A percentile compares a stretch with the other conserved stretches of the same genome.
Conservation (phyloP, 768 basidiomycete species). For the Naganishia antarctica region DNA sequence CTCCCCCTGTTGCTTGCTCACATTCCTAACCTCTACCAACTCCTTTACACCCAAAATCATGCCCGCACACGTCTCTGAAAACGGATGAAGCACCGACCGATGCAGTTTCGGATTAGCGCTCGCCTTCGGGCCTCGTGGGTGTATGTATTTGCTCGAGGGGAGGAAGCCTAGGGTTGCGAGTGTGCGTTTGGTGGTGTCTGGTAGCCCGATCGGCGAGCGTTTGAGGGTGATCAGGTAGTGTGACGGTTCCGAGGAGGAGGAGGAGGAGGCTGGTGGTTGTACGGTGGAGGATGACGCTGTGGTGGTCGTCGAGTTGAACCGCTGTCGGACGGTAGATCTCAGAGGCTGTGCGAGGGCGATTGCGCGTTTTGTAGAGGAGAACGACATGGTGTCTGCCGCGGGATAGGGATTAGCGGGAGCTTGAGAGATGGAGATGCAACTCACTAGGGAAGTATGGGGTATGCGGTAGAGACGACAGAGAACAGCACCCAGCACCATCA, state of each 20-base stretch:
- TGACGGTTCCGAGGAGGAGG: constrained; percentile 50
- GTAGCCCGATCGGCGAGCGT: constrained; percentile 79
- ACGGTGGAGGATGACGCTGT: neutral
- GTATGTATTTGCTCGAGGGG: neutral
- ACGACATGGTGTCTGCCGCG: neutral
- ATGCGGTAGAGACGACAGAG: neutral
- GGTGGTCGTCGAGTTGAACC: neutral
- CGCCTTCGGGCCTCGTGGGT: constrained; percentile 6
- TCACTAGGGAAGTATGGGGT: neutral
- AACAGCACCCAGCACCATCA: neutral
- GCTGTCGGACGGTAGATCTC: neutral
- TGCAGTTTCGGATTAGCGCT: constrained; percentile 59
- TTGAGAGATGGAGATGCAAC: neutral
- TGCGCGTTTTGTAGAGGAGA: neutral
- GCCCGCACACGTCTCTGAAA: constrained; percentile 69
- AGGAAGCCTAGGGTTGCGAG: constrained; percentile 71
- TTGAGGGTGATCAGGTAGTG: constrained; percentile 86
- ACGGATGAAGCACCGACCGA: constrained; percentile 77
- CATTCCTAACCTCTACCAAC: constrained; percentile 80
- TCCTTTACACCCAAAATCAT: constrained; percentile 86
- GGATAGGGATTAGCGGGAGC: neutral
- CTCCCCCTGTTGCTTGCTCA: constrained; percentile 52
- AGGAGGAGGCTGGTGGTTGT: neutral
- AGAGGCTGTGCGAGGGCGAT: constrained; percentile 3
- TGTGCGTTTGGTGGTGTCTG: constrained; percentile 65